Evolutionary conservation across 371 early-diverging fungal species (phyloP).

Genomic region (Mucor indicus): DNA sequence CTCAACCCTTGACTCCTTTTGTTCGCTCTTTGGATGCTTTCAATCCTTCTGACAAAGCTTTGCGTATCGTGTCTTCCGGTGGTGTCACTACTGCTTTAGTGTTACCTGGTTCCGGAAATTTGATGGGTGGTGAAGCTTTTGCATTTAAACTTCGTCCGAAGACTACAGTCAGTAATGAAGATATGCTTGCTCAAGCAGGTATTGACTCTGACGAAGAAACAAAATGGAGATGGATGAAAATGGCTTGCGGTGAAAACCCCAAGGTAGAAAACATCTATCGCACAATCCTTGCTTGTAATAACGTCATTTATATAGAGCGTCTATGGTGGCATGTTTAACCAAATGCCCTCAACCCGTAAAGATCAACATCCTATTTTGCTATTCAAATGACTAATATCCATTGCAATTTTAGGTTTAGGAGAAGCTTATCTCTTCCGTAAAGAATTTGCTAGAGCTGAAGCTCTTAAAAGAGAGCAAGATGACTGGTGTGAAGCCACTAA

Average conservation of each 20-base stretch:
- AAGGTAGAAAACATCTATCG: constrained; percentile 34
- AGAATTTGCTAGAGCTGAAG: constrained; percentile 56
- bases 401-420: constrained; percentile 61
- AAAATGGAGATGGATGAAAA: constrained; percentile 73
- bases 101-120: constrained; percentile 75
- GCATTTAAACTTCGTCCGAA: constrained; percentile 57
- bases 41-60: constrained; percentile 61
- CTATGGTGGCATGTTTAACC: constrained; percentile 24
- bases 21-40: constrained; percentile 57
- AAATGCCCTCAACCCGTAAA: constrained; percentile 39
- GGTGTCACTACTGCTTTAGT: constrained; percentile 76
- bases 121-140: constrained; percentile 78
- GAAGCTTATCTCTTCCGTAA: constrained; percentile 70
- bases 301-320: constrained; percentile 11
- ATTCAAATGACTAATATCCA: not conserved
- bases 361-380: too few species aligned
- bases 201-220: constrained; percentile 19
- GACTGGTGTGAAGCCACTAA: constrained; percentile 75
- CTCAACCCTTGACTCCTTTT: constrained; percentile 56
- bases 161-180: constrained; percentile 52
- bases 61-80: constrained; percentile 66
- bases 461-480: constrained; percentile 56
- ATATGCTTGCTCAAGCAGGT: constrained; percentile 62
- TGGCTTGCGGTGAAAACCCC: constrained; percentile 85
- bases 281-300: not conserved